These are phyloP conservation scores for Erodium maritimum DNA, from an alignment of 345 rosid species.

Conservation along the genomic window DNA sequence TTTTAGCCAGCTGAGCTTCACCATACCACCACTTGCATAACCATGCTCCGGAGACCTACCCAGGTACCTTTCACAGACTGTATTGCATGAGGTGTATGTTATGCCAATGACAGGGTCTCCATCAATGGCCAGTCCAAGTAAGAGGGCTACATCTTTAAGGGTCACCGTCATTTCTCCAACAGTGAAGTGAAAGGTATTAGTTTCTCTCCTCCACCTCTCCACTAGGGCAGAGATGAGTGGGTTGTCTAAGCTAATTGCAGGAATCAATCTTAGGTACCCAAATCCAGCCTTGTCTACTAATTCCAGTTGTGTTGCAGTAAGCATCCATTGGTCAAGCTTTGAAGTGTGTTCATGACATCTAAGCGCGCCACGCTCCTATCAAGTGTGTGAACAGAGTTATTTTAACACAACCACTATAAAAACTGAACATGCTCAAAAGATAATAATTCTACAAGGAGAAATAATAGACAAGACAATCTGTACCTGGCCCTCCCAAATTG, in stretches of 20 bases:
- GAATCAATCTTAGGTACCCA: slow-evolving; percentile 71
- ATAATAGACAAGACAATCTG: neutral
- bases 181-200: slow-evolving; percentile 81
- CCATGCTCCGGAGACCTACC: slow-evolving; percentile 59
- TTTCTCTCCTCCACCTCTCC: slow-evolving; percentile 95
- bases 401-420: neutral
- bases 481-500: slow-evolving; percentile 68
- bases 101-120: slow-evolving; percentile 87
- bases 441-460: neutral
- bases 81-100: slow-evolving; percentile 66
- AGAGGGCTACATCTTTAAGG: slow-evolving; percentile 62
- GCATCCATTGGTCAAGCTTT: slow-evolving; percentile 82
- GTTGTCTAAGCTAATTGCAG: slow-evolving; percentile 87
- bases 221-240: slow-evolving; percentile 89
- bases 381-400: neutral
- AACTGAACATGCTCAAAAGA: neutral
- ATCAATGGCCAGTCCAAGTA: slow-evolving; percentile 77
- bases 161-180: slow-evolving; percentile 91
- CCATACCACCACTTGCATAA: slow-evolving; percentile 98
- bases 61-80: slow-evolving; percentile 55
- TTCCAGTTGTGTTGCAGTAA: slow-evolving; percentile 54
- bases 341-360: slow-evolving; percentile 98
- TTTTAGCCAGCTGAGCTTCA: slow-evolving; percentile 92
- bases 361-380: slow-evolving; percentile 90
- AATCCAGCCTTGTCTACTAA: slow-evolving; percentile 87